Conservation (phyloP, 176 grass and related monocot genomes). For the Ampelocalamus luodianensis region DNA sequence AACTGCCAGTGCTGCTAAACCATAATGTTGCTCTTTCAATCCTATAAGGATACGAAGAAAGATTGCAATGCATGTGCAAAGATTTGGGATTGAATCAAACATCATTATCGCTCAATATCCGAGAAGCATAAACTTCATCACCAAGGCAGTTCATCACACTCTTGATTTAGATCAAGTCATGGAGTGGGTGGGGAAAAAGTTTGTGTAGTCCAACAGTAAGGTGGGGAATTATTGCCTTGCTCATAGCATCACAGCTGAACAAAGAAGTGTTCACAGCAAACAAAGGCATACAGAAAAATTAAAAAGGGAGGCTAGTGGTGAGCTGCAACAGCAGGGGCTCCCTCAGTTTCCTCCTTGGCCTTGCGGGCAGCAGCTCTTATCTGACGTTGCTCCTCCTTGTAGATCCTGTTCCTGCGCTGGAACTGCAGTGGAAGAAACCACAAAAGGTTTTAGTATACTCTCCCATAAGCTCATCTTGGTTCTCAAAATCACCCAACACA, state of each 20-base stretch:
- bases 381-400: conserved; percentile 98
- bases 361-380: conserved; percentile 67
- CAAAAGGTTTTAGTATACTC: neutral
- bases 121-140: conserved; percentile 22
- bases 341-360: conserved; percentile 69
- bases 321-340: conserved; percentile 41
- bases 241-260: conserved; percentile 42
- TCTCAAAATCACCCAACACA: neutral
- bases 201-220: conserved; percentile 41
- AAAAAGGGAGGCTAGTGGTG: conserved; percentile 53
- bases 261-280: conserved; percentile 36
- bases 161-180: conserved; percentile 31
- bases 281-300: conserved; percentile 32
- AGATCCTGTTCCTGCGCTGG: conserved; percentile 94
- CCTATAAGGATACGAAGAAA: neutral
- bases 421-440: conserved; percentile 61
- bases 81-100: conserved; percentile 6
- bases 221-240: conserved; percentile 49
- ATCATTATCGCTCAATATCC: conserved; percentile 25
- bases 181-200: conserved; percentile 3
- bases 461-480: neutral
- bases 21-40: neutral
- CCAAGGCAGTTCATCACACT: conserved; percentile 10
- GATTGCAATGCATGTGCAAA: neutral
- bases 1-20: neutral